Percentiles rank a stretch among this genome's conserved stretches.
Conservation (phyloP, 352 stramenopile species). For the Phytophthora parvispora region DNA sequence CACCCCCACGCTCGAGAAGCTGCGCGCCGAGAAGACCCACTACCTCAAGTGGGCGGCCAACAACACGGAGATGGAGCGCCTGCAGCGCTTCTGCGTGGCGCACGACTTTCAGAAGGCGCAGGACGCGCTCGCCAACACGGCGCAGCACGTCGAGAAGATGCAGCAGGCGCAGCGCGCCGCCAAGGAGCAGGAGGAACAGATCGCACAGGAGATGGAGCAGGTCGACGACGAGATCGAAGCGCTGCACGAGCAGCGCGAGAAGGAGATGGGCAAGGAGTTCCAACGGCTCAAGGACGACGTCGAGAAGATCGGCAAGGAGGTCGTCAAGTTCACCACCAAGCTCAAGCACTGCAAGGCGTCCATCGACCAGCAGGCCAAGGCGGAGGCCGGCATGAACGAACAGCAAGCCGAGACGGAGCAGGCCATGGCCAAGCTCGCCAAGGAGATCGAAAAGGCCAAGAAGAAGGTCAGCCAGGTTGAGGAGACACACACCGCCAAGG, state of each 20-base stretch:
- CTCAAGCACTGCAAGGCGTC: constrained; percentile 77
- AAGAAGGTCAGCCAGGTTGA: constrained; percentile 72
- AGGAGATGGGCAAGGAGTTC: constrained; percentile 90
- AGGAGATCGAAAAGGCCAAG: constrained; percentile 83
- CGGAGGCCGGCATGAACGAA: constrained; percentile 68
- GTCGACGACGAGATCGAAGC: constrained; percentile 90
- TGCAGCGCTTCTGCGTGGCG: constrained; percentile 98
- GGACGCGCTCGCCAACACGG: constrained; percentile 86
- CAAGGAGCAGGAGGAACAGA: constrained; percentile 53
- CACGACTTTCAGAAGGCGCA: constrained; percentile 95
- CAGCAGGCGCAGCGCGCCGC: constrained; percentile 88
- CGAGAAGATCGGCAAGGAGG: constrained; percentile 82
- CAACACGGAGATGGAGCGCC: constrained; percentile 98
- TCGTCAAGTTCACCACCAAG: constrained; percentile 89
- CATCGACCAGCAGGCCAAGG: constrained; percentile 74
- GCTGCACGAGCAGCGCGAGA: constrained; percentile 80
- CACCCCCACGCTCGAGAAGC: constrained; percentile 98
- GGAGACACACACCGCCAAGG: constrained; percentile 55
- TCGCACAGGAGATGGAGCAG: constrained; percentile 74
- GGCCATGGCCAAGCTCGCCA: constrained; percentile 83
- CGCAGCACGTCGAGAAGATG: constrained; percentile 91
- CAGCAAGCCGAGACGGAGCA: constrained; percentile 85
- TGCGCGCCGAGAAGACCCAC: constrained; percentile 97
- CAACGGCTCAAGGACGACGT: constrained; percentile 85
- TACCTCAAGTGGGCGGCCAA: constrained; percentile 99